These are phyloP conservation scores for Adansonia digitata DNA, from an alignment of 345 rosid genomes.

Conservation along the genomic window DNA sequence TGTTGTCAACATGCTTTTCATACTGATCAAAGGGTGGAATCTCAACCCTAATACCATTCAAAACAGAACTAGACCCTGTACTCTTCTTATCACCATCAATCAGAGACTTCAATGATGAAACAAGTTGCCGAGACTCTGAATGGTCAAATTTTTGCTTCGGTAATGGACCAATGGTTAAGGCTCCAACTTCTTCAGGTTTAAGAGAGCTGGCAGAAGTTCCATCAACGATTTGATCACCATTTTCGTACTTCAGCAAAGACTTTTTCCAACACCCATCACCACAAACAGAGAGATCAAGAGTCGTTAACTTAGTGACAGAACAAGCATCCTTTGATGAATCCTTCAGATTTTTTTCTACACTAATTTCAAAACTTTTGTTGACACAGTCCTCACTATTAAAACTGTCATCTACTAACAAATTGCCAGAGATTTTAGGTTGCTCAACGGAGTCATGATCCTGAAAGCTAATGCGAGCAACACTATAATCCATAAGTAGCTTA, in stretches of 20 bases:
- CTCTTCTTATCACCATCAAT: constrained; percentile 30
- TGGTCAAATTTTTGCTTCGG: constrained; percentile 26
- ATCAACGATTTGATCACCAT: background rate
- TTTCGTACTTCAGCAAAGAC: background rate
- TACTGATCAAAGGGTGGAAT: constrained; percentile 44
- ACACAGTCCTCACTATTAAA: constrained; percentile 26
- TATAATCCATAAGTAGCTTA: constrained; percentile 57
- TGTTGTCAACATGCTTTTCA: constrained; percentile 32
- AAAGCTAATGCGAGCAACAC: constrained; percentile 23
- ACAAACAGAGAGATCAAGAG: background rate
- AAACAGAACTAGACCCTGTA: constrained; percentile 25
- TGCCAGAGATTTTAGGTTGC: constrained; percentile 26
- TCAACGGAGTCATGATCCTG: constrained; percentile 35
- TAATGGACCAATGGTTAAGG: constrained; percentile 17
- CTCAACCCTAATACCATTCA: constrained; percentile 47
- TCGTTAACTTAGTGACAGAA: background rate
- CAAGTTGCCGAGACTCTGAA: constrained; percentile 28
- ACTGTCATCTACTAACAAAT: constrained; percentile 29
- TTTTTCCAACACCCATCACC: background rate
- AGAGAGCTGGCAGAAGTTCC: constrained; percentile 25
- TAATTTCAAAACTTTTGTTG: constrained; percentile 24
- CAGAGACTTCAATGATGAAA: constrained; percentile 16
- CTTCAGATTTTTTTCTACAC: constrained; percentile 16
- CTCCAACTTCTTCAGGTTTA: constrained; percentile 28
- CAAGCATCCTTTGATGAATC: constrained; percentile 12